A percentile compares a stretch with the other conserved stretches of the same genome.
Evolutionary conservation across 306 rosid genomes (phyloP).

Genomic region (Cucumis sativus): DNA sequence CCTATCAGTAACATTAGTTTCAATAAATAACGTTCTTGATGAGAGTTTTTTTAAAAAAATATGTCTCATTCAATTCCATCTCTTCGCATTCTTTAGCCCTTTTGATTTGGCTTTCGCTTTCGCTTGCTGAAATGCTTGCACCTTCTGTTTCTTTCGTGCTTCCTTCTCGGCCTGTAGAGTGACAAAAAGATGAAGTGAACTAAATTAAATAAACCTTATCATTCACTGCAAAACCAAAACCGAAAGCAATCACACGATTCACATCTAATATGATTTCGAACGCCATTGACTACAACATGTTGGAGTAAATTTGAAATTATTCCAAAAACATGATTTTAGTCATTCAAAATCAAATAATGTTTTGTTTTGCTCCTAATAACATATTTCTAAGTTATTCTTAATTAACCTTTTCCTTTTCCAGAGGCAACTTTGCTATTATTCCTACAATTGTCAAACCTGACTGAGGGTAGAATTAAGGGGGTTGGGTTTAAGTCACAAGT

Average conservation of each 20-base stretch:
- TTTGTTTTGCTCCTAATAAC: background rate
- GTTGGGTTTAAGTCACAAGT: background rate
- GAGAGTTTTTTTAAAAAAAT: background rate
- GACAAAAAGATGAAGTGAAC: background rate
- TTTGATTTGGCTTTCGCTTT: constrained; percentile 82
- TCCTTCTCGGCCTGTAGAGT: constrained; percentile 74
- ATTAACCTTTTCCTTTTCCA: background rate
- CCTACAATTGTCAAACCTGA: background rate
- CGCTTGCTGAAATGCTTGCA: constrained; percentile 84
- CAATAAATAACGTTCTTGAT: background rate
- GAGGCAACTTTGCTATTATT: background rate
- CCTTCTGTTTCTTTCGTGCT: constrained; percentile 80
- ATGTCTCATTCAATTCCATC: constrained; percentile 56
- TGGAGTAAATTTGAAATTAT: too few species aligned
- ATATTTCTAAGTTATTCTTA: too few species aligned
- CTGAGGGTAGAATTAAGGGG: too few species aligned
- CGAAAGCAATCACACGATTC: background rate
- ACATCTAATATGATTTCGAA: background rate
- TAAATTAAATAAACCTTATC: background rate
- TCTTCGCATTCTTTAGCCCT: constrained; percentile 65
- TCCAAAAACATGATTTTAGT: too few species aligned
- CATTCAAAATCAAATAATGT: too few species aligned
- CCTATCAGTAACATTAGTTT: background rate
- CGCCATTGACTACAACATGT: background rate
- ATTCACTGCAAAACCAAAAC: background rate